Conservation (phyloP, 2,329 filamentous ascomycete genomes). For the Nemania sp. region DNA sequence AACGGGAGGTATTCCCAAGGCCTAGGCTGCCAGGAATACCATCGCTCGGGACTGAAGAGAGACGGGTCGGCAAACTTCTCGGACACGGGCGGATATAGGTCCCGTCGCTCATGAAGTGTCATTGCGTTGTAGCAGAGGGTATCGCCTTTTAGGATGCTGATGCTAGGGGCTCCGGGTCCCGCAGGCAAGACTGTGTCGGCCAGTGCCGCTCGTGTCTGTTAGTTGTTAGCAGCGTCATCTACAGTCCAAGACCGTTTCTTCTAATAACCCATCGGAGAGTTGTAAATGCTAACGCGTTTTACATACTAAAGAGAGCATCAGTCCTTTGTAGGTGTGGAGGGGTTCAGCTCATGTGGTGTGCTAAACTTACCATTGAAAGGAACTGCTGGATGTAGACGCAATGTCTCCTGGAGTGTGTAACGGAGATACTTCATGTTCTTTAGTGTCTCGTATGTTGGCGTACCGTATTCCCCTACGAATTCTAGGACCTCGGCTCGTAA, state of each 20-base stretch:
- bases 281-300: background rate
- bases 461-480: conserved; percentile 61
- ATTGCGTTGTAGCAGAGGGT: conserved; percentile 33
- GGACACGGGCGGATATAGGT: conserved; percentile 39
- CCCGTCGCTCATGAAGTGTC: conserved; percentile 35
- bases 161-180: conserved; percentile 29
- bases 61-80: conserved; percentile 39
- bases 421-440: conserved; percentile 76
- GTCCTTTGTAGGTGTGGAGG: background rate
- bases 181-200: conserved; percentile 55
- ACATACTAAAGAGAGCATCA: conserved; percentile 33
- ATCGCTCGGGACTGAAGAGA: conserved; percentile 42
- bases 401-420: conserved; percentile 49
- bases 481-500: conserved; percentile 71
- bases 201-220: conserved; percentile 51
- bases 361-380: conserved; percentile 54
- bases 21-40: conserved; percentile 53
- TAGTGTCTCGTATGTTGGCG: conserved; percentile 70
- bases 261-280: too few relatives aligned
- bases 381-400: conserved; percentile 60
- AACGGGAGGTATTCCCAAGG: conserved; percentile 67
- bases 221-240: conserved; percentile 10
- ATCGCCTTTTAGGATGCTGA: conserved; percentile 39
- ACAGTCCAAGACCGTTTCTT: background rate
- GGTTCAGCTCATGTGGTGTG: background rate